phyloP scores from a whole-genome alignment of 2,329 filamentous ascomycete genomes.

The Geosmithia putterillii region DNA sequence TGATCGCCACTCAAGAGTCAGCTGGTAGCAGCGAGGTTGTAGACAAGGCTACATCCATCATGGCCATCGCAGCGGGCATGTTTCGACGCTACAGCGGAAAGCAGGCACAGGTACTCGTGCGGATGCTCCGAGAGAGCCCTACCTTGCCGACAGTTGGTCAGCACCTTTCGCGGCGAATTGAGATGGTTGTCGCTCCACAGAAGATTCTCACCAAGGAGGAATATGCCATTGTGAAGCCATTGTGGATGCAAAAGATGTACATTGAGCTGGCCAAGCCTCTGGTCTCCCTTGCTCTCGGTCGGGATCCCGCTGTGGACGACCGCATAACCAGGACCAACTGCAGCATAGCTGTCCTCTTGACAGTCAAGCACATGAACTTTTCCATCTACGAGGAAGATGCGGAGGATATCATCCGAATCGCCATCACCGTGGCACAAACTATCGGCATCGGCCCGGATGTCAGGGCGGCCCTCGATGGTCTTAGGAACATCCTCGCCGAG shows the following conservation, averaged over 20 bases:
- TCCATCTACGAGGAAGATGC: constrained; percentile 39
- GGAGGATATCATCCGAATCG: constrained; percentile 31
- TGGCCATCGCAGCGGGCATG: constrained; percentile 23
- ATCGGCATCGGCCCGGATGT: constrained; percentile 29
- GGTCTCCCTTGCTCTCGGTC: constrained; percentile 18
- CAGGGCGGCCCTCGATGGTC: constrained; percentile 32
- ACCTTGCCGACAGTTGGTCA: constrained; percentile 18
- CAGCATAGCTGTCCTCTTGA: constrained; percentile 33
- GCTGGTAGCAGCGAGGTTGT: constrained; percentile 1
- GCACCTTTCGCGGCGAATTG: constrained; percentile 26
- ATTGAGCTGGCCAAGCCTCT: constrained; percentile 31
- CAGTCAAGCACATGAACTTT: constrained; percentile 36
- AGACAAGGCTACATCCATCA: constrained; percentile 17
- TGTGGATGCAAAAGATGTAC: constrained; percentile 38
- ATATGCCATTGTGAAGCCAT: constrained; percentile 29
- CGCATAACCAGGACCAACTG: constrained; percentile 23
- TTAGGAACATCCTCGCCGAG: constrained; percentile 33
- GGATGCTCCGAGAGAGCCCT: constrained; percentile 21
- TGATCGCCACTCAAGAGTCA: not conserved
- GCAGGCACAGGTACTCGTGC: constrained; percentile 17
- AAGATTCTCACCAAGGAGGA: constrained; percentile 23
- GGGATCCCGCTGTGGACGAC: constrained; percentile 14
- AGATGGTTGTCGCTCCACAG: constrained; percentile 27
- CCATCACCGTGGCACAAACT: constrained; percentile 32
- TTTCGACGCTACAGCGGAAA: constrained; percentile 23